Conservation (phyloP, 1,139 yeast species). For the Wickerhamomyces sp. region DNA sequence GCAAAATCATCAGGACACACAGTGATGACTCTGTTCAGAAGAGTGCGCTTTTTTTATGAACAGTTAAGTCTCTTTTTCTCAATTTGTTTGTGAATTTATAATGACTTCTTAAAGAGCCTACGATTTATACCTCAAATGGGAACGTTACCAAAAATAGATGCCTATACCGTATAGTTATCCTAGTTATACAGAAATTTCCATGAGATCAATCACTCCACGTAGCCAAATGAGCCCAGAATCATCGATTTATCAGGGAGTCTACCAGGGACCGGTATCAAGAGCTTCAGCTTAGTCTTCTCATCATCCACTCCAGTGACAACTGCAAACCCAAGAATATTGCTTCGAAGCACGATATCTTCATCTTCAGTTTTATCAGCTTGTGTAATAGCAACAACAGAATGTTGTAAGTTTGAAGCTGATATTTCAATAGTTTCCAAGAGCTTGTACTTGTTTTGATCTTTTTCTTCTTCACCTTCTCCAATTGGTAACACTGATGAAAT, state of each 20-base stretch:
- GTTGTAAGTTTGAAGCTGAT: conserved; percentile 54
- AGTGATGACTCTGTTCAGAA: too few relatives aligned
- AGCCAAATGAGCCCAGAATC: conserved; percentile 63
- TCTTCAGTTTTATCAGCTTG: conserved; percentile 54
- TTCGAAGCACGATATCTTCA: conserved; percentile 44
- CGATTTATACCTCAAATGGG: too few relatives aligned
- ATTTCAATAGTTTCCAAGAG: conserved; percentile 40
- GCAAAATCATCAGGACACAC: not conserved
- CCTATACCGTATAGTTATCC: too few relatives aligned
- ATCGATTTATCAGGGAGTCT: conserved; percentile 68
- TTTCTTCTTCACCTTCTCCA: conserved; percentile 30
- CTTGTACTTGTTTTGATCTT: conserved; percentile 11
- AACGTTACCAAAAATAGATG: not conserved
- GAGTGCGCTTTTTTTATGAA: too few relatives aligned
- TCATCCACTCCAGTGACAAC: conserved; percentile 60
- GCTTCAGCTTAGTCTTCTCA: conserved; percentile 59
- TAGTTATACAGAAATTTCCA: not conserved
- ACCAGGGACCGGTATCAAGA: conserved; percentile 86
- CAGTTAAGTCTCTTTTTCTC: too few relatives aligned
- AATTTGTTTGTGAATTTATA: too few relatives aligned
- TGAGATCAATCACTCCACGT: conserved; percentile 45
- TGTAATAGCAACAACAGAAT: conserved; percentile 68
- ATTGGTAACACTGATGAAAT: conserved; percentile 35
- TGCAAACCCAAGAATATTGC: conserved; percentile 65
- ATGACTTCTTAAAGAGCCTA: too few relatives aligned